Evolutionary conservation across 1,284 basidiomycete genomes (phyloP).

Genomic region (Exobasidium cylindrosporum): DNA sequence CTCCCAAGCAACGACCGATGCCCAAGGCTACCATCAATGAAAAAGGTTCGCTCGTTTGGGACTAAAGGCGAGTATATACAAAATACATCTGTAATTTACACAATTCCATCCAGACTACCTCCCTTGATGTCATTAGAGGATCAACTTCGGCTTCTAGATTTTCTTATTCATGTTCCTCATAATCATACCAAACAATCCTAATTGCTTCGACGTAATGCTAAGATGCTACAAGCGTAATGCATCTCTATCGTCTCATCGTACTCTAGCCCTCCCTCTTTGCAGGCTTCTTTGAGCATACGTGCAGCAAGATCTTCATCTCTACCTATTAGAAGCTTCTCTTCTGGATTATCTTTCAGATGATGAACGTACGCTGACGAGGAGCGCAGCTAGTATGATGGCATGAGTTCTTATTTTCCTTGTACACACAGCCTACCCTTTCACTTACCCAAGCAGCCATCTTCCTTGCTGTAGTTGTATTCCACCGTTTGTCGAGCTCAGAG

Average conservation of each 20-base stretch:
- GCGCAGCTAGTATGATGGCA: not conserved
- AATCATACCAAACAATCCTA: too few species aligned
- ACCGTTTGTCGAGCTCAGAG: not conserved
- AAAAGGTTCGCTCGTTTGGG: conserved; percentile 6
- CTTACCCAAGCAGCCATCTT: conserved; percentile 4
- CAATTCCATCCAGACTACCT: not conserved
- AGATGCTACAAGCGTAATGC: not conserved
- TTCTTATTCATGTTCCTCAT: too few species aligned
- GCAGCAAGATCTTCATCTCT: conserved; percentile 1
- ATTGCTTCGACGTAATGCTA: not conserved
- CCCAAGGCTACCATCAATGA: conserved; percentile 6
- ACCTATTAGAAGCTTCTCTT: not conserved
- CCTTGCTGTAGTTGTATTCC: not conserved
- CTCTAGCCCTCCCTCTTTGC: not conserved
- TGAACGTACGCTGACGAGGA: not conserved
- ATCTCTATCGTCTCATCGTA: conserved; percentile 6
- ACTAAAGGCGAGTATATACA: too few species aligned
- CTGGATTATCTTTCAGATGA: not conserved
- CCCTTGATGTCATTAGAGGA: not conserved
- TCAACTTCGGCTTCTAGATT: not conserved
- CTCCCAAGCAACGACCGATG: not conserved
- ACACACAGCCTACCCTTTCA: not conserved
- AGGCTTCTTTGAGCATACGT: not conserved
- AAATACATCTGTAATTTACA: not conserved
- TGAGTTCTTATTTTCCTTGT: too few species aligned